Conservation (phyloP, 192 early-diverging fungal genomes). For the Funneliformis mosseae region DNA sequence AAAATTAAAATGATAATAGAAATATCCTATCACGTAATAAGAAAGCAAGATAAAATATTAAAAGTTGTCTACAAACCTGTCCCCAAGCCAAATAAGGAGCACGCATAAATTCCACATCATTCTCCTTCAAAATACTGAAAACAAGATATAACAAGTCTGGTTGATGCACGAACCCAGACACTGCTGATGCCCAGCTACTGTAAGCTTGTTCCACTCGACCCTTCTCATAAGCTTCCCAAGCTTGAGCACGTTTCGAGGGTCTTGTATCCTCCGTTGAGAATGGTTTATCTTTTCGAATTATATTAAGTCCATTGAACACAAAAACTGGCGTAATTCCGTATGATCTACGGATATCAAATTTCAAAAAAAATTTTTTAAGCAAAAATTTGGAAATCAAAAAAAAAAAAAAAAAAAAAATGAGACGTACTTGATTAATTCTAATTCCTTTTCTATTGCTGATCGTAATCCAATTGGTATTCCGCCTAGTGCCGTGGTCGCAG, state of each 20-base stretch:
- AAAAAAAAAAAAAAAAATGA: neutral
- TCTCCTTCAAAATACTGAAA: slow-evolving; percentile 66
- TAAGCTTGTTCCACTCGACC: slow-evolving; percentile 61
- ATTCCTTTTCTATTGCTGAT: slow-evolving; percentile 65
- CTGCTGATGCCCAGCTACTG: slow-evolving; percentile 59
- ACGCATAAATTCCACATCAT: slow-evolving; percentile 72
- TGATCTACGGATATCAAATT: slow-evolving; percentile 38
- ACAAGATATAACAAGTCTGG: slow-evolving; percentile 68
- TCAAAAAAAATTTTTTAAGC: neutral
- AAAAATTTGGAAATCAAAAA: neutral
- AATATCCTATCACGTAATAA: neutral
- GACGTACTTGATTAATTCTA: slow-evolving; percentile 62
- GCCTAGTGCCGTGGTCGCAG: slow-evolving; percentile 64
- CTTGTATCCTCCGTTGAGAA: slow-evolving; percentile 66
- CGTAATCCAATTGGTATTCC: slow-evolving; percentile 63
- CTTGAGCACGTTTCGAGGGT: slow-evolving; percentile 58
- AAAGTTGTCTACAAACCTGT: slow-evolving; percentile 49
- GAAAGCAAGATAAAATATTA: neutral
- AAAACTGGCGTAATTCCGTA: slow-evolving; percentile 74
- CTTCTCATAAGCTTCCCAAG: slow-evolving; percentile 71
- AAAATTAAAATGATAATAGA: too few relatives aligned
- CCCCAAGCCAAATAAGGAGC: slow-evolving; percentile 81
- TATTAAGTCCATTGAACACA: slow-evolving; percentile 73
- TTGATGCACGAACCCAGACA: slow-evolving; percentile 54
- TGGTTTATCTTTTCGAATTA: slow-evolving; percentile 72